phyloP scores from a whole-genome alignment of 148 eudicot species.

The Heliosperma pusillum region DNA sequence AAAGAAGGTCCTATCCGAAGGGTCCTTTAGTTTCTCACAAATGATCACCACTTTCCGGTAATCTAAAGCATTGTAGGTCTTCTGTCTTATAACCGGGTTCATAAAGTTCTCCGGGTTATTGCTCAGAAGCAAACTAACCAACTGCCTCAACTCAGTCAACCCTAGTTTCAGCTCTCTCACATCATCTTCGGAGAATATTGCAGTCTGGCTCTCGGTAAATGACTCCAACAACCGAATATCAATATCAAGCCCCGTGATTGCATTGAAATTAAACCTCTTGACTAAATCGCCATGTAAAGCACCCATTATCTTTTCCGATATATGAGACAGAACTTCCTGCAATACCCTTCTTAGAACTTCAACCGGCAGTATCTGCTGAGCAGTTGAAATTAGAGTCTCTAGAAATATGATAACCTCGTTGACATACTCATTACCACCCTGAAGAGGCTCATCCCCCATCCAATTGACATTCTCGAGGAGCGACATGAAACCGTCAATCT shows the following conservation, averaged over 20 bases:
- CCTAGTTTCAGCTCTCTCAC: slow-evolving; percentile 60
- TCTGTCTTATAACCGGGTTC: slow-evolving; percentile 88
- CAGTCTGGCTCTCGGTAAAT: slow-evolving; percentile 72
- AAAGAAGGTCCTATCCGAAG: slow-evolving; percentile 77
- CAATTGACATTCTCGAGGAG: slow-evolving; percentile 90
- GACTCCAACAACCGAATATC: slow-evolving; percentile 73
- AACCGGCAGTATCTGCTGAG: slow-evolving; percentile 84
- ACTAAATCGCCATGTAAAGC: slow-evolving; percentile 77
- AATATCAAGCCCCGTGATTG: slow-evolving; percentile 76
- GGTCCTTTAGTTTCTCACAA: slow-evolving; percentile 86
- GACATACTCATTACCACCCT: slow-evolving; percentile 81
- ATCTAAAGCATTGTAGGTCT: slow-evolving; percentile 80
- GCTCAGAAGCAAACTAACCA: slow-evolving; percentile 80
- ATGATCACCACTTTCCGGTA: slow-evolving; percentile 77
- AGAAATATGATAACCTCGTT: slow-evolving; percentile 90
- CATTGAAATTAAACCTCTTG: slow-evolving; percentile 70
- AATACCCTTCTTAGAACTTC: slow-evolving; percentile 78
- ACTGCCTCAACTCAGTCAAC: slow-evolving; percentile 74
- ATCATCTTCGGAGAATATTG: slow-evolving; percentile 66
- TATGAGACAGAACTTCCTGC: slow-evolving; percentile 76
- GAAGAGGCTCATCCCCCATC: slow-evolving; percentile 83
- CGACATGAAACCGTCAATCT: slow-evolving; percentile 79
- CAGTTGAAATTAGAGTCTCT: slow-evolving; percentile 90
- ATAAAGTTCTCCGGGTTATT: slow-evolving; percentile 86
- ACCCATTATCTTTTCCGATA: slow-evolving; percentile 75